Evolutionary conservation across 306 rosid species (phyloP), one percentile per base, ranked within the genome.

Genomic region (Sesbania bispinosa): DNA sequence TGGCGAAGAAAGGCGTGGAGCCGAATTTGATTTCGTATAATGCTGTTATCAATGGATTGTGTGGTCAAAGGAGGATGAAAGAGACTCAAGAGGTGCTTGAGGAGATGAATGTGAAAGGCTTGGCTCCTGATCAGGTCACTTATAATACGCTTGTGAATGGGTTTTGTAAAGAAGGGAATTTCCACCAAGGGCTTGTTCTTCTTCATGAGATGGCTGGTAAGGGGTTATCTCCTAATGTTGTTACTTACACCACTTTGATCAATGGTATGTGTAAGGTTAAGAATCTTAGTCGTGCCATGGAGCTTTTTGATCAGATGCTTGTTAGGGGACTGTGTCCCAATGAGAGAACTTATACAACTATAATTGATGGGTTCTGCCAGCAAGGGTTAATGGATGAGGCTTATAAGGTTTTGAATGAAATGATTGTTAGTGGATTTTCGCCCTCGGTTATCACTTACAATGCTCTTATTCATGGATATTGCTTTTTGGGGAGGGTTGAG

Each of bases 381-480:
- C 83, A 80, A 53, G 92, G 92, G 9, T 60, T 81, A 9, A 27
- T 87, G 65, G 61, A 69, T 46, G 87, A 86, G 62, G 97, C 97
- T 46, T 78, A 81, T 27, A 55, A 65, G 78, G 64, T 86, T 77
- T 62, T 85, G 71, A 82, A 80, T 35, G 89, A 88, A 79, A 91
- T 91, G 97, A 48, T 62, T 64, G 59, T 68, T 52, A 59, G 76
- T 26, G 97, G 92, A 72, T 85, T 91, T 47, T 58, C 78, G 15
- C 97, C 97, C 10, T 86, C 95, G 0, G 51, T 88, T 60, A 79
- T 88, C 57, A 91, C 96, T 24, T 91, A 80, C 74, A 88, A 91
- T 69, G 79, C 97, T 5, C 86, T 91, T 53, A 69, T 91, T 52
- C 80, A 88, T 77, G 97, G 92, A 11, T 78, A 78, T 69, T 91